Base-by-base conservation (phyloP, 768 basidiomycete species). In the Sutorius australiensis region DNA sequence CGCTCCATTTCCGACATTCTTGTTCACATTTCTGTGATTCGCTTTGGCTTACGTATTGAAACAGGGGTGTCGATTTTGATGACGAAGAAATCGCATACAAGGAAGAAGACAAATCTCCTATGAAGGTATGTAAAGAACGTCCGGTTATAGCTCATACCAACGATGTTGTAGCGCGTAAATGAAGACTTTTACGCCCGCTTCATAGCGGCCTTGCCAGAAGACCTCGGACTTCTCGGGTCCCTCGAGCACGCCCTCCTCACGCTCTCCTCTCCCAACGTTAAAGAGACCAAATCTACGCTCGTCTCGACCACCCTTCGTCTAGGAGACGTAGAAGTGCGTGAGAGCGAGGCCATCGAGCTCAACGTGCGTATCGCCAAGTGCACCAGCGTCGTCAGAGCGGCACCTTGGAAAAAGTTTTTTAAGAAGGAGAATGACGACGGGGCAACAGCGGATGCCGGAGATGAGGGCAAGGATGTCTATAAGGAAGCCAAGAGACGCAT, bases 11-110 rank as follows among this genome's bases (percentile, higher is more conserved):
- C 8, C 16, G 12, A 12, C 16, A 5, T 43, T 31, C 19, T 21
- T 7, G 6, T 14, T 7, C 3, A 48, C 16, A 12, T 24, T 3
- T 21, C 30, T 14, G 5, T 27, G 27, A 24, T 17, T 27, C 10
- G 16, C 24, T 39, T 54, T 12, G 16, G 19, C 5, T 33, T 30
- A 58, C 24, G n/a, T 12, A 36, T 34, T 32, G 31, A 5, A 19
- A 32, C 58, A 95, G 92, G n/a, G 92, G 93, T 6, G 78, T 93
- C 39, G 90, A 93, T 68, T 95, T 95, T 70, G 90, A 84, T 46
- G 89, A 92, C 60, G 83, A 85, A 34, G 80, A 83, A 17, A 69
- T 80, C 12, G 79, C 70, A 1, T 88, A 79, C 63, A 66, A 73
- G 10, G 86, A 92, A 65, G 78, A 84, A 47, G 72, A 82, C 56